Percentiles rank a stretch among this genome's conserved stretches.
Conservation (phyloP, 148 eudicot genomes). For the Spergularia bocconei region DNA sequence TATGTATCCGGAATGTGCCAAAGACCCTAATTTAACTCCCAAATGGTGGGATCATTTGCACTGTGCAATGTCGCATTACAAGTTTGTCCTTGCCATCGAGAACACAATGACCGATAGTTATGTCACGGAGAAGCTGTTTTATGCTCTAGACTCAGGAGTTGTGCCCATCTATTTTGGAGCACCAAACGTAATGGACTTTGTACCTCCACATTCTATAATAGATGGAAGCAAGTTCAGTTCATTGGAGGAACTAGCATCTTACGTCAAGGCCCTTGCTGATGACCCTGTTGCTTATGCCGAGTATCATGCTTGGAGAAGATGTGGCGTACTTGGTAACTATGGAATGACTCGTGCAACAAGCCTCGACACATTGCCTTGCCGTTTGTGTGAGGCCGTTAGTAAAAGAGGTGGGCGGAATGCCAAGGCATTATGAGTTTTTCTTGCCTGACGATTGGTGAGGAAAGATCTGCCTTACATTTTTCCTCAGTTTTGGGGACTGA, state of each 20-base stretch:
- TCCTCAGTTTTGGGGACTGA: conserved; percentile 3
- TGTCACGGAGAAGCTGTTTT: conserved; percentile 90
- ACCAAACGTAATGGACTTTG: conserved; percentile 88
- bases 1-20: conserved; percentile 76
- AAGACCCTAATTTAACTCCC: conserved; percentile 48
- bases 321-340: conserved; percentile 82
- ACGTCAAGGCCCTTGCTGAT: conserved; percentile 68
- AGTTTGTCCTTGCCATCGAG: conserved; percentile 91
- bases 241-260: conserved; percentile 62
- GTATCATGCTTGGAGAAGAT: conserved; percentile 98
- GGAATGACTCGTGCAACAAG: conserved; percentile 65
- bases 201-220: conserved; percentile 89
- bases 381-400: conserved; percentile 79
- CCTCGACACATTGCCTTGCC: conserved; percentile 85
- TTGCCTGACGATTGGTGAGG: not conserved
- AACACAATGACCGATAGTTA: conserved; percentile 92
- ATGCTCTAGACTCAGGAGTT: conserved; percentile 85
- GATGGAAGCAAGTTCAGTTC: conserved; percentile 80
- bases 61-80: conserved; percentile 97
- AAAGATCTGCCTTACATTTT: not conserved
- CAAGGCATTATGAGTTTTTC: conserved; percentile 29
- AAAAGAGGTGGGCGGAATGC: conserved; percentile 69
- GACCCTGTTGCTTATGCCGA: conserved; percentile 87
- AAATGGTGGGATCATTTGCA: conserved; percentile 99
- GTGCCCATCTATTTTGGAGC: conserved; percentile 97